Percentiles rank a stretch among this genome's conserved stretches.
phyloP scores from a whole-genome alignment of 2,329 filamentous ascomycete genomes.

The Fusarium nodosum region DNA sequence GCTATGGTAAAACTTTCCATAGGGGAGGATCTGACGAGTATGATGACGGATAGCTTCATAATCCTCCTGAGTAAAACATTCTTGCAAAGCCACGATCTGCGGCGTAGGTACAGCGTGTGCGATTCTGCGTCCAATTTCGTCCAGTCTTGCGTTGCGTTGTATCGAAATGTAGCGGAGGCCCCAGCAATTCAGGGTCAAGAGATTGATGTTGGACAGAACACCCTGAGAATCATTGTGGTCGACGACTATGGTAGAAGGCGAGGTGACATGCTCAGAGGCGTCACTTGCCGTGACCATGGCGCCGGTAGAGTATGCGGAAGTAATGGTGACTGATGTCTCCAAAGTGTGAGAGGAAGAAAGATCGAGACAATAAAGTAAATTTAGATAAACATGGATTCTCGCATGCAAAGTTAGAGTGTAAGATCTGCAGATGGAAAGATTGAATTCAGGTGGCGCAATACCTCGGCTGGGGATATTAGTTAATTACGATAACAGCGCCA shows the following conservation, averaged over 20 bases:
- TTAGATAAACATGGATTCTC: conserved; percentile 3
- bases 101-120: conserved; percentile 76
- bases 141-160: conserved; percentile 80
- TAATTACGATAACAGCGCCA: conserved; percentile 37
- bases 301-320: conserved; percentile 32
- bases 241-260: conserved; percentile 37
- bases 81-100: conserved; percentile 92
- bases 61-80: conserved; percentile 92
- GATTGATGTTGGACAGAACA: conserved; percentile 74
- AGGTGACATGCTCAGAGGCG: conserved; percentile 37
- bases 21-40: conserved; percentile 81
- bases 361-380: background rate
- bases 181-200: conserved; percentile 97
- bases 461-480: conserved; percentile 40
- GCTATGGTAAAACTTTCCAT: conserved; percentile 92
- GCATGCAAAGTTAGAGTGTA: background rate
- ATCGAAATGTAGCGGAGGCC: conserved; percentile 89
- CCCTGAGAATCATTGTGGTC: conserved; percentile 46
- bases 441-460: conserved; percentile 19
- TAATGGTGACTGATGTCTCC: conserved; percentile 22
- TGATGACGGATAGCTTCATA: conserved; percentile 82
- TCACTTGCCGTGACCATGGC: conserved; percentile 45
- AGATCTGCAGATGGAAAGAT: conserved; percentile 17
- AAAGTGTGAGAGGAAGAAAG: background rate
- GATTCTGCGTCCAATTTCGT: conserved; percentile 86